phyloP scores from a whole-genome alignment of 768 basidiomycete genomes.

The Psilocybe cyanescens region DNA sequence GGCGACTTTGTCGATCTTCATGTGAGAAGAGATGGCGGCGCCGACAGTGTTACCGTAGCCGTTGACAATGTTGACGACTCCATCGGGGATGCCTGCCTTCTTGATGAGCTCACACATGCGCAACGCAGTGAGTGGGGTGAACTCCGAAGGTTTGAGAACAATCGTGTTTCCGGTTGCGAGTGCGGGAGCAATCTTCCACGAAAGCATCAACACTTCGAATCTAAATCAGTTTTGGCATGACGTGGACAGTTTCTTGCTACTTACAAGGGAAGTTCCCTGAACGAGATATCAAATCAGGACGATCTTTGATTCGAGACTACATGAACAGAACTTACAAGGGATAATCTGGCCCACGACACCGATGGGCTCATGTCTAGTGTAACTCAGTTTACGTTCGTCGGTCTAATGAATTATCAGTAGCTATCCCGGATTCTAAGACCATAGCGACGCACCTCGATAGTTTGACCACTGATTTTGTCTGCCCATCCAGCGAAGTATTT shows the following conservation, averaged over 20 bases:
- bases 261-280: constrained; percentile 67
- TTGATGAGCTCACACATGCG: constrained; percentile 56
- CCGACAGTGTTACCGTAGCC: constrained; percentile 77
- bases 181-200: constrained; percentile 83
- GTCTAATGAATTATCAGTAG: constrained; percentile 49
- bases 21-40: constrained; percentile 70
- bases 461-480: constrained; percentile 81
- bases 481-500: constrained; percentile 91
- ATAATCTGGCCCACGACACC: constrained; percentile 62
- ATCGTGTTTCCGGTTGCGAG: constrained; percentile 82
- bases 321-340: constrained; percentile 64
- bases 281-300: constrained; percentile 36
- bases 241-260: not conserved
- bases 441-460: constrained; percentile 54
- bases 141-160: constrained; percentile 80
- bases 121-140: constrained; percentile 75
- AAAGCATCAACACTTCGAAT: constrained; percentile 54
- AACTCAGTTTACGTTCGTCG: constrained; percentile 57
- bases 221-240: constrained; percentile 9
- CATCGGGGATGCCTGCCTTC: constrained; percentile 80
- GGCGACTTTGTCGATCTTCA: constrained; percentile 75
- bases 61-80: constrained; percentile 77
- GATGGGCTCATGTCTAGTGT: constrained; percentile 72
- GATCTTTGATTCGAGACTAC: constrained; percentile 55
- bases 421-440: constrained; percentile 15